phyloP scores from a whole-genome alignment of 2,329 filamentous ascomycete species.

The Neospermospora avenae region DNA sequence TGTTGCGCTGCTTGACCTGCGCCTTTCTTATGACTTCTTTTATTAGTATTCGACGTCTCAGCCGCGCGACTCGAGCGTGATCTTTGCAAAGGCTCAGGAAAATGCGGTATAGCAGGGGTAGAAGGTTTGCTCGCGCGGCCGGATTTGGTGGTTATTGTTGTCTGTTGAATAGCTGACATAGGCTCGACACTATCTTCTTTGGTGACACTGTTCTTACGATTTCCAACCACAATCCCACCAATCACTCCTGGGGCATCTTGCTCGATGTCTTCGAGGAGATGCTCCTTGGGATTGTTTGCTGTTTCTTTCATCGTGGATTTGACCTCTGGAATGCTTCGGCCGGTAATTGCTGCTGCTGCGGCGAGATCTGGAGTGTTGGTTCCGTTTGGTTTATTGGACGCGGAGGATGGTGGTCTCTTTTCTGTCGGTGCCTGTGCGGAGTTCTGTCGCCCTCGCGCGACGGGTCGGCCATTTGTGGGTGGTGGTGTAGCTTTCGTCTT shows the following conservation, averaged over 20 bases:
- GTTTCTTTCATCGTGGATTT: conserved; percentile 52
- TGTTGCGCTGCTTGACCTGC: conserved; percentile 38
- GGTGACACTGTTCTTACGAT: conserved; percentile 44
- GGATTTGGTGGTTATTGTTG: conserved; percentile 53
- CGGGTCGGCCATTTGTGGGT: conserved; percentile 57
- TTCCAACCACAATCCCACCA: conserved; percentile 32
- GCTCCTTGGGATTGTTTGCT: conserved; percentile 35
- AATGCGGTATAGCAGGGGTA: conserved; percentile 57
- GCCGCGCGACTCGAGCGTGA: conserved; percentile 49
- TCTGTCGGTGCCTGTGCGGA: conserved; percentile 62
- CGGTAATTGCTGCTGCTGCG: conserved; percentile 31
- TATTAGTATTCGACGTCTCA: conserved; percentile 36
- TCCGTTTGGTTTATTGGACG: conserved; percentile 60
- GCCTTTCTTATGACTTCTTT: conserved; percentile 59
- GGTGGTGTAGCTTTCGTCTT: conserved; percentile 58
- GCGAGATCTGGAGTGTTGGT: conserved; percentile 37
- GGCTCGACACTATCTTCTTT: conserved; percentile 45
- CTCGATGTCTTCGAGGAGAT: conserved; percentile 33
- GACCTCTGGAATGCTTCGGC: conserved; percentile 42
- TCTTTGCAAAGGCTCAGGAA: conserved; percentile 50
- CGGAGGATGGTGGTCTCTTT: conserved; percentile 55
- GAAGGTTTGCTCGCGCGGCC: conserved; percentile 65
- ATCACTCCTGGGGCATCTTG: conserved; percentile 35
- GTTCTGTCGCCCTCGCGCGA: conserved; percentile 71
- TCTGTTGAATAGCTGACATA: conserved; percentile 34